Percentiles rank a stretch among this genome's conserved stretches.
Evolutionary conservation across 2,329 filamentous ascomycete genomes (phyloP).

Genomic region (Chaetomium globosum): DNA sequence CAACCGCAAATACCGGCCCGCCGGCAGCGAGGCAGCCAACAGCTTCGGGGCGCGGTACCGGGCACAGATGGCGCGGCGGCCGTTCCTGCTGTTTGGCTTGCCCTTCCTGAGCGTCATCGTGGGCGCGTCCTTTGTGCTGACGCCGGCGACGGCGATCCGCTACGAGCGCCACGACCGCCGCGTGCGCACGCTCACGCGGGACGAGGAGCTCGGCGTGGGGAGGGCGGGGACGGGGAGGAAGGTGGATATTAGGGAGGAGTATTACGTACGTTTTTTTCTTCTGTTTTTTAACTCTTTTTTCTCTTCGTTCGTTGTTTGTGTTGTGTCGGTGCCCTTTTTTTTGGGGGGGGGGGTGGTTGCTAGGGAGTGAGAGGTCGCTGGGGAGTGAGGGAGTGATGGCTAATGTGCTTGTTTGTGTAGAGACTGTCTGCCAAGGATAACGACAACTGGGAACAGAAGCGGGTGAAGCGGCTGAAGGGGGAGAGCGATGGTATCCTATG

Average conservation of each 20-base stretch:
- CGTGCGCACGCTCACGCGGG: constrained; percentile 79
- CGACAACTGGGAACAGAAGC: constrained; percentile 95
- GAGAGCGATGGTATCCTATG: constrained; percentile 83
- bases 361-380: background rate
- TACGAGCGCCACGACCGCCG: constrained; percentile 93
- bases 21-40: constrained; percentile 59
- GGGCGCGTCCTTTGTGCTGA: constrained; percentile 89
- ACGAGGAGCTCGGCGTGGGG: constrained; percentile 83
- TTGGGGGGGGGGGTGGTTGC: background rate
- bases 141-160: constrained; percentile 86
- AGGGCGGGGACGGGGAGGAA: constrained; percentile 60
- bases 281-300: constrained; percentile 2
- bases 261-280: constrained; percentile 64
- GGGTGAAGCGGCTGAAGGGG: constrained; percentile 84
- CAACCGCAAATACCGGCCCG: constrained; percentile 69
- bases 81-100: constrained; percentile 90
- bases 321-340: background rate
- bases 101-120: constrained; percentile 91
- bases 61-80: constrained; percentile 70
- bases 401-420: constrained; percentile 46
- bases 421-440: constrained; percentile 84
- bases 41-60: constrained; percentile 78
- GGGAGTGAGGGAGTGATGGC: background rate
- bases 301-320: background rate
- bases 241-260: constrained; percentile 82